Conservation (phyloP, 805 yeast species). For the Starmerella sirachaensis region DNA sequence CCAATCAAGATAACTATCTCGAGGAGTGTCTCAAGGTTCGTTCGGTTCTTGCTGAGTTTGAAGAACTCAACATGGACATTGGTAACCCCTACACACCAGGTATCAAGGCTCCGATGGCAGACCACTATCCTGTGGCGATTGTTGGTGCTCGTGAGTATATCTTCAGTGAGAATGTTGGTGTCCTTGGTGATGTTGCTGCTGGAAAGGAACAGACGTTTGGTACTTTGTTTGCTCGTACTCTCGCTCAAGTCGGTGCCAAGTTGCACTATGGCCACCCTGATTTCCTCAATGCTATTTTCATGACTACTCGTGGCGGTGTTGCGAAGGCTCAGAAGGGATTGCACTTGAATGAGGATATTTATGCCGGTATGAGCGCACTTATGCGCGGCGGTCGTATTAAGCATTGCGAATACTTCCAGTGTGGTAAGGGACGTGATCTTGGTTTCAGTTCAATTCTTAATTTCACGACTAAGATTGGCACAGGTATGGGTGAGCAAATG, state of each 20-base stretch:
- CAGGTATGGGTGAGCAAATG: conserved; percentile 97
- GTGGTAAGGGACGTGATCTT: conserved; percentile 93
- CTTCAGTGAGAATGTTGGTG: conserved; percentile 84
- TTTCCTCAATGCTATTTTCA: conserved; percentile 75
- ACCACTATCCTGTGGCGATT: conserved; percentile 64
- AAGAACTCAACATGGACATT: conserved; percentile 50
- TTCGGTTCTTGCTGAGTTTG: conserved; percentile 80
- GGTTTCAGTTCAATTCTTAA: conserved; percentile 88
- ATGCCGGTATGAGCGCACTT: conserved; percentile 86
- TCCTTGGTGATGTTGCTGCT: conserved; percentile 91
- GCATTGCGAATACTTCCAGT: conserved; percentile 91
- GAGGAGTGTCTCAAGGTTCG: conserved; percentile 90
- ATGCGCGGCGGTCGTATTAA: conserved; percentile 87
- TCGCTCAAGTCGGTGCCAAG: conserved; percentile 90
- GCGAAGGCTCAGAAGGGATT: conserved; percentile 91
- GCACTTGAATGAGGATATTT: conserved; percentile 88
- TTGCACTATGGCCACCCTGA: conserved; percentile 96
- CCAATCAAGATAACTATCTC: conserved; percentile 88
- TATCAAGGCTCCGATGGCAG: conserved; percentile 26
- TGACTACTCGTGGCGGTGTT: conserved; percentile 93
- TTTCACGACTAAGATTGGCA: conserved; percentile 91
- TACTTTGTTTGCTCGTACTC: conserved; percentile 81
- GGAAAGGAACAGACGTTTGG: conserved; percentile 97
- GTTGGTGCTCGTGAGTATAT: conserved; percentile 92
- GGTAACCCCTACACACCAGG: conserved; percentile 52